Evolutionary conservation across 257 asterid genomes (phyloP).

Genomic region (Ligustrum vulgare): DNA sequence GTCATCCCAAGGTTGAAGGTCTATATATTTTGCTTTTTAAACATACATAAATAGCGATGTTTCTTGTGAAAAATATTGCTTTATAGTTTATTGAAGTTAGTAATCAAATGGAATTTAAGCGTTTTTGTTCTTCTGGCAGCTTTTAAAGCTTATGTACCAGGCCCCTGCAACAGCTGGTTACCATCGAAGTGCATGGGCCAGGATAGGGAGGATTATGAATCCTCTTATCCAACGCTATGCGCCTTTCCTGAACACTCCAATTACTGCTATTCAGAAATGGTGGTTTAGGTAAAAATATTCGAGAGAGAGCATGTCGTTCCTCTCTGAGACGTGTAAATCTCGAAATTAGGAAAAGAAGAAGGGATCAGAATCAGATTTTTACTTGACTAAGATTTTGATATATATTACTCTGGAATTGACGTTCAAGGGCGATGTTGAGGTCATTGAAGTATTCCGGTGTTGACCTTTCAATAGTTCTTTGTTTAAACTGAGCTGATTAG

Average conservation of each 20-base stretch:
- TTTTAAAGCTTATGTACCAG: constrained; percentile 88
- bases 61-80: not conserved
- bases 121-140: constrained; percentile 38
- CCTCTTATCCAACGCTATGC: constrained; percentile 69
- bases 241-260: constrained; percentile 73
- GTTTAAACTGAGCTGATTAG: not conserved
- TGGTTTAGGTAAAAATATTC: constrained; percentile 74
- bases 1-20: not conserved
- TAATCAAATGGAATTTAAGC: not conserved
- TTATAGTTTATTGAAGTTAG: not conserved
- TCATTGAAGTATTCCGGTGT: not conserved
- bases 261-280: constrained; percentile 70
- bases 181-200: constrained; percentile 89
- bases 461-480: not conserved
- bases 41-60: not conserved
- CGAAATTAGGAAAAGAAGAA: not conserved
- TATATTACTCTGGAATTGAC: not conserved
- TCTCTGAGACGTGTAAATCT: constrained; percentile 20
- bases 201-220: constrained; percentile 57
- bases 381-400: constrained; percentile 7
- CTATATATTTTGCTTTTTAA: not conserved
- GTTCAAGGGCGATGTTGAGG: not conserved
- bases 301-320: constrained; percentile 10
- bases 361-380: constrained; percentile 11
- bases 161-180: constrained; percentile 84